Evolutionary conservation across 2,329 filamentous ascomycete species (phyloP).

Genomic region (Stylonectria norvegica): DNA sequence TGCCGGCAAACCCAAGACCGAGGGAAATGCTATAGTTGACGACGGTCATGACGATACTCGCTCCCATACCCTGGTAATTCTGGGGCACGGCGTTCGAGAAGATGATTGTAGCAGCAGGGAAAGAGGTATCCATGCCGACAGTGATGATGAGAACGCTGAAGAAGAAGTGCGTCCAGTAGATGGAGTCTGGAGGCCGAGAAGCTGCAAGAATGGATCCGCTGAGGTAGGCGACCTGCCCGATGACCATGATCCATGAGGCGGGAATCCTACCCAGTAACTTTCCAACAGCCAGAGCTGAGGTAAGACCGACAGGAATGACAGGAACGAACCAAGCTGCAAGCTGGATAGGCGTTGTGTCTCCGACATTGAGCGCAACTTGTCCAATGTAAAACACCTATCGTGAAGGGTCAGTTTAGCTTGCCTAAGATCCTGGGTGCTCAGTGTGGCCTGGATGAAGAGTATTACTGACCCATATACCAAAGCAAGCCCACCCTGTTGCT

Average conservation of each 20-base stretch:
- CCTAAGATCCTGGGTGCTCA: not conserved
- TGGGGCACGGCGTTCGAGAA: constrained; percentile 7
- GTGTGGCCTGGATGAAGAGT: no score
- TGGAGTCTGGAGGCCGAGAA: not conserved
- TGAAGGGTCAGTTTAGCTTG: not conserved
- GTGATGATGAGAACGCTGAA: constrained; percentile 8
- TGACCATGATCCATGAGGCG: constrained; percentile 55
- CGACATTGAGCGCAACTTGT: constrained; percentile 38
- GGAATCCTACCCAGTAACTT: constrained; percentile 37
- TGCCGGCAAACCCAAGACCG: constrained; percentile 7
- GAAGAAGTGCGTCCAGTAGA: not conserved
- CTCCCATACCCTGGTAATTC: constrained; percentile 7
- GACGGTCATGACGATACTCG: constrained; percentile 7
- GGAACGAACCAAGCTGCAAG: constrained; percentile 45
- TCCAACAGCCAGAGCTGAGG: constrained; percentile 44
- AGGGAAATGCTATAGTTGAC: constrained; percentile 12
- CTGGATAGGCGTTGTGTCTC: constrained; percentile 40
- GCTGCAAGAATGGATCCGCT: not conserved
- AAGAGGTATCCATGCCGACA: constrained; percentile 8
- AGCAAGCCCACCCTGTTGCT: constrained; percentile 9
- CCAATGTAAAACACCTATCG: constrained; percentile 4
- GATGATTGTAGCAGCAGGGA: constrained; percentile 10
- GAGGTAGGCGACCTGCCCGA: not conserved
- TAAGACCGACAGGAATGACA: constrained; percentile 40
- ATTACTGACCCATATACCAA: constrained; percentile 9